phyloP scores from a whole-genome alignment of 75 land plant species.

The Picea glauca region DNA sequence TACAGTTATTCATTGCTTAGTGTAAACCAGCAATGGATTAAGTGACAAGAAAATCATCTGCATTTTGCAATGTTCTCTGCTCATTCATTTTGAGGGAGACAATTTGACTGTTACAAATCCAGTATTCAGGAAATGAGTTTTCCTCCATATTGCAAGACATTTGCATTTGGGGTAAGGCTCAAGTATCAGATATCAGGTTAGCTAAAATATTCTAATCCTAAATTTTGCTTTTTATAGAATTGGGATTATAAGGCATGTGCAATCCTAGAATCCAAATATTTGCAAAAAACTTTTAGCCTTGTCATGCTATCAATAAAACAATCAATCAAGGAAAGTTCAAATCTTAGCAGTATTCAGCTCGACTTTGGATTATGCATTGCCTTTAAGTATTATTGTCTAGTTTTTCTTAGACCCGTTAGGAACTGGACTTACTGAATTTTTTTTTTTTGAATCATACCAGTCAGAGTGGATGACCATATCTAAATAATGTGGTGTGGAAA shows the following conservation, averaged over 20 bases:
- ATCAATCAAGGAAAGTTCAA: not conserved
- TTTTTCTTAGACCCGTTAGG: not conserved
- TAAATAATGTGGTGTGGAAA: not conserved
- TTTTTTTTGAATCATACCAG: not conserved
- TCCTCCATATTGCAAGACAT: too few species aligned
- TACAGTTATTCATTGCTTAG: too few species aligned
- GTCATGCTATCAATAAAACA: not conserved
- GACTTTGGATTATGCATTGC: not conserved
- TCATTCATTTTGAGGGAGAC: too few species aligned
- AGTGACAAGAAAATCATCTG: too few species aligned
- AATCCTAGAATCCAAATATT: not conserved
- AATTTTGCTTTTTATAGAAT: not conserved
- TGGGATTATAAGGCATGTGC: not conserved
- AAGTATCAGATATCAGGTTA: not conserved
- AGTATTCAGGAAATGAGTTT: too few species aligned
- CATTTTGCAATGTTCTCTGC: too few species aligned
- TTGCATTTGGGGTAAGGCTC: too few species aligned
- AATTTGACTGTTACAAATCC: too few species aligned
- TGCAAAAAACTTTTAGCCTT: not conserved
- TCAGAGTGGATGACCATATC: not conserved
- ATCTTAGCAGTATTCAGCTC: not conserved
- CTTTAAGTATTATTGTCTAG: not conserved
- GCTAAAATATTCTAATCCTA: not conserved
- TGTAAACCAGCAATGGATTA: too few species aligned
- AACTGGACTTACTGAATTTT: not conserved